Conservation (phyloP, 2,329 filamentous ascomycete species). For the Leptographium flavum region DNA sequence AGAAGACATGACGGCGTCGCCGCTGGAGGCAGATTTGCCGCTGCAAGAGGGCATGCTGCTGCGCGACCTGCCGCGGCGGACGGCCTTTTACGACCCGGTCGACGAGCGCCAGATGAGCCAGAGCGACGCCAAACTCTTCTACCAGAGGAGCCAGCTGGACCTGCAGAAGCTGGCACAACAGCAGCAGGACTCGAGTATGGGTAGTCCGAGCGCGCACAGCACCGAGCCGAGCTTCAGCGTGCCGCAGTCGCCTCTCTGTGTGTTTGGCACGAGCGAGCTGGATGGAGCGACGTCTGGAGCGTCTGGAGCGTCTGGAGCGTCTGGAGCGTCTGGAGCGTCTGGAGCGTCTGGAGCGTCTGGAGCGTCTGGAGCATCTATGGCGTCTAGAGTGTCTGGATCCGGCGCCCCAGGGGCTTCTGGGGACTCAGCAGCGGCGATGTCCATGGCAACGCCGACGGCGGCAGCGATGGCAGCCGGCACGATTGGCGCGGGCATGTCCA, state of each 20-base stretch:
- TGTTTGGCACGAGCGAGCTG: not conserved
- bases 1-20: not conserved
- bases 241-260: not conserved
- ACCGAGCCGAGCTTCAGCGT: not conserved
- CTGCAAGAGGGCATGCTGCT: constrained; percentile 43
- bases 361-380: not conserved
- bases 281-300: not conserved
- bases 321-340: not conserved
- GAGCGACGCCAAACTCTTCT: constrained; percentile 89
- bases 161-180: constrained; percentile 22
- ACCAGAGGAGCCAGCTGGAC: constrained; percentile 71
- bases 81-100: constrained; percentile 84
- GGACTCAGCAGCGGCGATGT: not conserved
- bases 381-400: not conserved
- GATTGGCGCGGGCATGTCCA: constrained; percentile 11
- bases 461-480: constrained; percentile 1
- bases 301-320: not conserved
- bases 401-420: too few relatives aligned
- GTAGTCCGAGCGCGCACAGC: not conserved
- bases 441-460: not conserved
- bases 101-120: constrained; percentile 91
- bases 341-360: not conserved
- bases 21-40: constrained; percentile 8
- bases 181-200: constrained; percentile 23
- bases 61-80: constrained; percentile 51